phyloP scores from a whole-genome alignment of 148 eudicot species.

The Rhododendron vialii region DNA sequence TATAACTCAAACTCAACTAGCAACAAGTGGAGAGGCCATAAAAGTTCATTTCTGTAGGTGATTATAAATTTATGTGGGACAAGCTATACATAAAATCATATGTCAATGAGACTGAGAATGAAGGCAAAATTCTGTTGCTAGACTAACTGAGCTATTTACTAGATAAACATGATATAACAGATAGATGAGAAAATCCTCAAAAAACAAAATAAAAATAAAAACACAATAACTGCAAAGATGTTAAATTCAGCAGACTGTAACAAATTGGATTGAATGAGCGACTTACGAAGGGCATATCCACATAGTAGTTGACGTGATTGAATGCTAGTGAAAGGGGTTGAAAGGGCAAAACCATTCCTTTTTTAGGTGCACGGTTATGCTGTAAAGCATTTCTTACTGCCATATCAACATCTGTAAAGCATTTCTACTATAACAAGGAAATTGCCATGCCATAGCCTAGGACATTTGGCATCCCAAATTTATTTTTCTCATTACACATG shows the following conservation, averaged over 20 bases:
- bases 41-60: background rate
- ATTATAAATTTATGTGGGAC: background rate
- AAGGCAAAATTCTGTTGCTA: background rate
- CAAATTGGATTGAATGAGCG: background rate
- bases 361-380: constrained; percentile 15
- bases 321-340: constrained; percentile 64
- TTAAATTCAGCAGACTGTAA: background rate
- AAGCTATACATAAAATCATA: background rate
- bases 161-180: background rate
- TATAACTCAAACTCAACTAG: background rate
- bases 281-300: constrained; percentile 70
- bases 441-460: background rate
- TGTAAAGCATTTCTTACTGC: constrained; percentile 16
- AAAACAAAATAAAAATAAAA: background rate
- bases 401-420: constrained; percentile 18
- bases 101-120: background rate
- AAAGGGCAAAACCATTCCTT: constrained; percentile 63
- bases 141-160: background rate
- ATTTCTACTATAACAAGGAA: background rate
- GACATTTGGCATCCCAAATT: background rate
- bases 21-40: background rate
- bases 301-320: constrained; percentile 54
- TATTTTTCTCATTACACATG: background rate
- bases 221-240: background rate
- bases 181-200: background rate